Conservation (phyloP, 1,284 basidiomycete genomes). For the Ganoderma lucidum region DNA sequence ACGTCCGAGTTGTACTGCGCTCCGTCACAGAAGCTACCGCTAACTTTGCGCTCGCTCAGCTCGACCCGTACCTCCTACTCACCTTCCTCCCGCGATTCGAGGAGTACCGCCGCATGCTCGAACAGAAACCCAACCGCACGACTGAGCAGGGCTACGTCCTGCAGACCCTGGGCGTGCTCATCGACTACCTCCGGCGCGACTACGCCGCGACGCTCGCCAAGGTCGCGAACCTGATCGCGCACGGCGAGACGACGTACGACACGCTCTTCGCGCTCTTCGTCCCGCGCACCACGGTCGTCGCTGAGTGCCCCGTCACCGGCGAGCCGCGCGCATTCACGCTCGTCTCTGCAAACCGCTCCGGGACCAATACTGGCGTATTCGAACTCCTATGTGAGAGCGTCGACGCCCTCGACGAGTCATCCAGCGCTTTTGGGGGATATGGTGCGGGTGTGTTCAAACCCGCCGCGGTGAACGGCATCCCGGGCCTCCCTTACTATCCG, state of each 20-base stretch:
- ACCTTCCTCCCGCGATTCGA: slow-evolving; percentile 56
- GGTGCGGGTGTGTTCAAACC: slow-evolving; percentile 17
- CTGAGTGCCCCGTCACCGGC: slow-evolving; percentile 56
- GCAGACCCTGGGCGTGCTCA: slow-evolving; percentile 52
- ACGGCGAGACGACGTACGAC: slow-evolving; percentile 63
- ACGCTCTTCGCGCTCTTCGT: slow-evolving; percentile 61
- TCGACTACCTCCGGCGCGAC: slow-evolving; percentile 55
- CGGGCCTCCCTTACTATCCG: neutral
- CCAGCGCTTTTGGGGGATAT: slow-evolving; percentile 2
- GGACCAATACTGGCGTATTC: slow-evolving; percentile 41
- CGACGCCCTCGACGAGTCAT: slow-evolving; percentile 51
- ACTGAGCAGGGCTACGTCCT: slow-evolving; percentile 50
- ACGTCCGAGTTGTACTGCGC: slow-evolving; percentile 5
- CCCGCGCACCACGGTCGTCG: slow-evolving; percentile 56
- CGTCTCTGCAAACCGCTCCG: slow-evolving; percentile 43
- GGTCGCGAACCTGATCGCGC: slow-evolving; percentile 54
- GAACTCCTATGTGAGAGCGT: slow-evolving; percentile 55
- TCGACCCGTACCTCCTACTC: slow-evolving; percentile 60
- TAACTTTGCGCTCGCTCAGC: slow-evolving; percentile 38
- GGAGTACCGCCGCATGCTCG: slow-evolving; percentile 50
- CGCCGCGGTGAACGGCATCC: neutral
- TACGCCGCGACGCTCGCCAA: slow-evolving; percentile 54
- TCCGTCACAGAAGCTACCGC: neutral
- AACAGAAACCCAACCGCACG: slow-evolving; percentile 41
- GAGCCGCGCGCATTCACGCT: slow-evolving; percentile 56